These are phyloP conservation scores for Alternaria brassicicola DNA, from an alignment of 2,329 filamentous ascomycete genomes.

Conservation along the genomic window DNA sequence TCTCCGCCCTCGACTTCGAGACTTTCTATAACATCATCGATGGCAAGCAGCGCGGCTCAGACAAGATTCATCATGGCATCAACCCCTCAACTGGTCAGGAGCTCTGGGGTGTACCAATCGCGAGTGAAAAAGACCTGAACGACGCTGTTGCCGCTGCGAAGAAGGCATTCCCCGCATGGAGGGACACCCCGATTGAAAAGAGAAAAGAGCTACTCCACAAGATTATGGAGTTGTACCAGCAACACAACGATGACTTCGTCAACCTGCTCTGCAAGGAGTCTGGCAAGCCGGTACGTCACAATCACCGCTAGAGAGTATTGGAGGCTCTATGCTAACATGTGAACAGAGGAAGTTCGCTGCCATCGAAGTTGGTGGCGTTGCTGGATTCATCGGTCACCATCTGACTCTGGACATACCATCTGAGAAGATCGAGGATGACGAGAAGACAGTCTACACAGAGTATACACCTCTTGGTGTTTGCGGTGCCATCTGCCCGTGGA, in stretches of 20 bases:
- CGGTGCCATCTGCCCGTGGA: slow-evolving; percentile 51
- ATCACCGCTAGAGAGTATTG: too few relatives aligned
- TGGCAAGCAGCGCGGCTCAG: slow-evolving; percentile 54
- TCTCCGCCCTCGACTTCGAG: slow-evolving; percentile 48
- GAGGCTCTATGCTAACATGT: slow-evolving; percentile 9
- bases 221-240: slow-evolving; percentile 31
- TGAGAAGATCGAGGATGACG: slow-evolving; percentile 53
- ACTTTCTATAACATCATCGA: slow-evolving; percentile 61
- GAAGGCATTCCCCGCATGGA: slow-evolving; percentile 57
- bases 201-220: slow-evolving; percentile 41
- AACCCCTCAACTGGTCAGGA: slow-evolving; percentile 59
- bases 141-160: slow-evolving; percentile 57
- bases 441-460: slow-evolving; percentile 55
- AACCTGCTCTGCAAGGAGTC: slow-evolving; percentile 45
- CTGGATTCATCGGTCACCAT: slow-evolving; percentile 49
- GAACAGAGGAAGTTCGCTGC: slow-evolving; percentile 50
- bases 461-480: slow-evolving; percentile 58
- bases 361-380: slow-evolving; percentile 48
- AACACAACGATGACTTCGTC: slow-evolving; percentile 40
- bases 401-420: slow-evolving; percentile 41
- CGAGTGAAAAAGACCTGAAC: slow-evolving; percentile 57
- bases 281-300: slow-evolving; percentile 43
- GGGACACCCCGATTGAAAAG: slow-evolving; percentile 41
- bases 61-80: slow-evolving; percentile 53
- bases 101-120: slow-evolving; percentile 59